Base-by-base conservation (phyloP, 2,329 filamentous ascomycete genomes). In the Passalora sequoiae region DNA sequence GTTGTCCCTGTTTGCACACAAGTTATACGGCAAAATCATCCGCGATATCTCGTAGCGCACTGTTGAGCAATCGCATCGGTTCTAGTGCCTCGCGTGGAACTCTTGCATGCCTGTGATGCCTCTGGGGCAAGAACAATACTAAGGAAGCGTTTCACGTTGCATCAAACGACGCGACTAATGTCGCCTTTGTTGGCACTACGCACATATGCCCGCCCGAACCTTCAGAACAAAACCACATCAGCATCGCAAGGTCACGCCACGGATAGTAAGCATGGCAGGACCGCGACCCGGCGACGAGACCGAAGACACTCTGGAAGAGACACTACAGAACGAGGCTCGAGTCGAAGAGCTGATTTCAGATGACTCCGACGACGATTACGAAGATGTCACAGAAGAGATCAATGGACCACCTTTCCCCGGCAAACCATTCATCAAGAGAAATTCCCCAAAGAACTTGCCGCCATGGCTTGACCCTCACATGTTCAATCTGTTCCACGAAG, bases 331-430 rank as follows among this genome's bases (percentile, higher is more conserved):
- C 22, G 43, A 53, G 13, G 44, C 49, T 10, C 57, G 60, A n/a
- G 58, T 65, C 29, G 56, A 62, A 47, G 62, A 65, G 47, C 49
- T 64, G 8, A 44, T 51, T 5, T 56, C 57, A 1, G 54, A 56
- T 10, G 53, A 57, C 15, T 54, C 58, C 31, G 56, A 59, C 27
- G 54, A 56, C 16, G 46, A 51, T 8, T 54, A 47, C 36, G 49
- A 54, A 44, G 51, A 53, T 20, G 41, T 50, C 25, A 43, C 45
- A 28, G 44, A 48, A 5, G 43, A 50, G 9, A 42, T 48, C 28
- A 43, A 44, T 22, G 59, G 57, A n/a, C 38, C 49, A 6, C 58
- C 59, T 3, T 60, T 60, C 22, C 58, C 60, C 21, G 59, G 59
- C 29, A 57, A 50, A 40, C 19, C 35, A 38, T 41, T 35, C 17